phyloP scores from a whole-genome alignment of 2,329 filamentous ascomycete species.

The Incumbomyces lentus region DNA sequence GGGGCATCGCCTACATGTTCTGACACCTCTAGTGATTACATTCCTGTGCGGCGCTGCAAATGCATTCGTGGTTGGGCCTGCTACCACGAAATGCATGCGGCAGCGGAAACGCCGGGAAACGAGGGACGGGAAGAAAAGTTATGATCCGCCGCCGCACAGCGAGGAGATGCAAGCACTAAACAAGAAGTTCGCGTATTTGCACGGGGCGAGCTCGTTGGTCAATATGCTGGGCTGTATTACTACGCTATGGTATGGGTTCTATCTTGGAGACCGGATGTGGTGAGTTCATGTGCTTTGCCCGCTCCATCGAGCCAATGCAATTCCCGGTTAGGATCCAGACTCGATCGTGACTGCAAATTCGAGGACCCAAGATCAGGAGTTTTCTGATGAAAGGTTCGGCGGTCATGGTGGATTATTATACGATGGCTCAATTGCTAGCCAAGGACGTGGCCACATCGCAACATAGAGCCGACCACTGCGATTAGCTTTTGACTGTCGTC shows the following conservation, averaged over 20 bases:
- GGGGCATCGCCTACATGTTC: constrained; percentile 52
- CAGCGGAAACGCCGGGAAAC: constrained; percentile 75
- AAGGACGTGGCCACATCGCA: no score
- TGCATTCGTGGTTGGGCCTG: constrained; percentile 59
- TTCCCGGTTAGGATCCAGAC: no score
- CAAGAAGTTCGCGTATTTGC: constrained; percentile 65
- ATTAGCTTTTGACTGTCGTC: no score
- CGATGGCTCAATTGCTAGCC: no score
- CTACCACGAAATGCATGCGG: constrained; percentile 63
- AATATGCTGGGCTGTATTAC: constrained; percentile 64
- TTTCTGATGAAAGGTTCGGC: no score
- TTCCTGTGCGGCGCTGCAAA: constrained; percentile 64
- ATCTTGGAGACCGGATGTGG: constrained; percentile 54
- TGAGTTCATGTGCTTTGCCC: constrained; percentile 19
- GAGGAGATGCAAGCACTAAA: constrained; percentile 74
- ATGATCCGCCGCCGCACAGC: constrained; percentile 68
- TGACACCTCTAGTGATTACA: constrained; percentile 60
- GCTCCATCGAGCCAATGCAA: no score
- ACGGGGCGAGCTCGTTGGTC: constrained; percentile 69
- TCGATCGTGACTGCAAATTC: no score
- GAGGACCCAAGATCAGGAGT: no score
- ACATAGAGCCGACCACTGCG: no score
- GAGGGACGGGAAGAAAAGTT: constrained; percentile 78
- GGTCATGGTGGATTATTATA: no score
- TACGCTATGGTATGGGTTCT: constrained; percentile 66